Base-by-base conservation (phyloP, 805 yeast species). In the Metschnikowia hibisci region DNA sequence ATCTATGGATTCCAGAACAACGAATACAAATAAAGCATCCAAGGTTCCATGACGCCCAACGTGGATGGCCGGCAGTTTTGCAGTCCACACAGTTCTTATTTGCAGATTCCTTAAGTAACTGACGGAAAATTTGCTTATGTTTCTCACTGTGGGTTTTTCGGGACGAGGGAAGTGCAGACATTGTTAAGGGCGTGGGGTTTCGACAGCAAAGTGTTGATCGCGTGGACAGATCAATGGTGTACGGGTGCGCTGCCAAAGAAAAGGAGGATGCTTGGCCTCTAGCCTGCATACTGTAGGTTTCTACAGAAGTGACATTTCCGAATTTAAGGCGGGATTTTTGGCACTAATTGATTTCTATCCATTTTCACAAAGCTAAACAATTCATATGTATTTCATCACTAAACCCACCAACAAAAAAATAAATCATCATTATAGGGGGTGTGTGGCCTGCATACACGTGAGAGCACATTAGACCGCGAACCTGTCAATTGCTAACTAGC, bases 21-120 rank as follows among this genome's bases (percentile, higher is more conserved):
- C 93, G 76, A 51, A 91, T 91, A 64, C 99, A 91, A 32, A 91
- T 77, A 57, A 93, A 90, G 44, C 93, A 80, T 18, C 99, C 99
- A 42, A 91, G 64, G 54, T 84, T 89, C 96, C 97, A 91, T 14
- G 95, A 83, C 9, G 98, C 96, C 99, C 99, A 91, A 42, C 98
- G 76, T 16, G 99, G 99, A 63, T 91, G 95, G 28, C 84, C 76
- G 11, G 91, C 77, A 0, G 81, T 76, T 63, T 93, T 91, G 67
- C 99, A 91, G 64, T 91, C 99, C 2, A 90, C 96, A 63, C 99
- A 91, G 34, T 69, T 62, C 56, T 78, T 79, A 70, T 93, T 93
- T 29, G 79, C 80, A 1, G 81, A 81, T 54, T 88, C 96, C 45
- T 79, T 81, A 34, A 93, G 75, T 26, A 93, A 73, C 26, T 83